A percentile compares a stretch with the other conserved stretches of the same genome.
phyloP scores from a whole-genome alignment of 139 green algal genomes.

The Axilococcus clingmanii region DNA sequence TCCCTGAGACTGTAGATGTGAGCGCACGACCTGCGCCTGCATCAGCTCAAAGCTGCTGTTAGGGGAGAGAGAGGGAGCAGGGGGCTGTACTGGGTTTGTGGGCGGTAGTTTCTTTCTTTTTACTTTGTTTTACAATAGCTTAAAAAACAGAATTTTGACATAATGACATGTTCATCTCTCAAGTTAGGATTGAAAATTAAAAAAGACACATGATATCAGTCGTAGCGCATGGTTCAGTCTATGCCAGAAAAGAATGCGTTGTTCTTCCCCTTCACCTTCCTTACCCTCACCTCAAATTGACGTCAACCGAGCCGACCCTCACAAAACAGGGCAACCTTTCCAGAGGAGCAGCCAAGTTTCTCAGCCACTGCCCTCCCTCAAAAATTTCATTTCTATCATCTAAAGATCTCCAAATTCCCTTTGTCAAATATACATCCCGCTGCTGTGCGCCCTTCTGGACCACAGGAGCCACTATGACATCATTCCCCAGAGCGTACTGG shows the following conservation, averaged over 20 bases:
- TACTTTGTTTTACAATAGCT: too few relatives aligned
- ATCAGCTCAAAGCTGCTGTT: conserved; percentile 61
- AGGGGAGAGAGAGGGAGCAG: not conserved
- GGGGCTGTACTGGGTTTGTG: too few relatives aligned
- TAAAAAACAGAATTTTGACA: too few relatives aligned
- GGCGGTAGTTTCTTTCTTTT: too few relatives aligned
- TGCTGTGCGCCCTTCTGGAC: conserved; percentile 31
- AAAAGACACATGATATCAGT: too few relatives aligned
- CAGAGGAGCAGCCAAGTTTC: conserved; percentile 35
- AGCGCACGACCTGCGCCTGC: conserved; percentile 44
- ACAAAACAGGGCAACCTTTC: conserved; percentile 42
- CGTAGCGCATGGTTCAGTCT: too few relatives aligned
- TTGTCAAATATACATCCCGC: conserved; percentile 47
- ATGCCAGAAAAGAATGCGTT: too few relatives aligned
- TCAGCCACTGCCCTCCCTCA: conserved; percentile 39
- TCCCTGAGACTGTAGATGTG: conserved; percentile 90
- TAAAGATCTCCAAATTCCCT: conserved; percentile 25
- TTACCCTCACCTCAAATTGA: too few relatives aligned
- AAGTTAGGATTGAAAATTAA: too few relatives aligned
- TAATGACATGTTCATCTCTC: too few relatives aligned
- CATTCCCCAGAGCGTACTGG: conserved; percentile 47
- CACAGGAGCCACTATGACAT: conserved; percentile 56
- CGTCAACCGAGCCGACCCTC: not conserved
- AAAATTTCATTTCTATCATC: conserved; percentile 13
- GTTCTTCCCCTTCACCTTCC: too few relatives aligned